These are phyloP conservation scores for Exidia glandulosa DNA, from an alignment of 768 basidiomycete genomes.

Conservation along the genomic window DNA sequence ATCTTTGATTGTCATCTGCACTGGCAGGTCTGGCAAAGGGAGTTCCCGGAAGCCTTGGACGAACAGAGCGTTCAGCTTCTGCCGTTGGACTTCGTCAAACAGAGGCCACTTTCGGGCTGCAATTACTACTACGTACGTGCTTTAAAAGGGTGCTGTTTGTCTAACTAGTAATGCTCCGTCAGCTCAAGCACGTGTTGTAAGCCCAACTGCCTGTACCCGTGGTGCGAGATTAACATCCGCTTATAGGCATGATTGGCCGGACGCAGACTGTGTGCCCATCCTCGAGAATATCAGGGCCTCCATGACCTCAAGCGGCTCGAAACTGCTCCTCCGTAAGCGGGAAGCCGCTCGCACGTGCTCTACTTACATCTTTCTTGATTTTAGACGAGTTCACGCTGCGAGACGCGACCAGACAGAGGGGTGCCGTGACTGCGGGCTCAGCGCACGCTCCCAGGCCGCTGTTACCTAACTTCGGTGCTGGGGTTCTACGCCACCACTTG, in stretches of 20 bases:
- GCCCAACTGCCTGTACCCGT: constrained; percentile 2
- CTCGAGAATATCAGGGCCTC: constrained; percentile 24
- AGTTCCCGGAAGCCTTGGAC: constrained; percentile 24
- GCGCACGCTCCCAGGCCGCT: too few species aligned
- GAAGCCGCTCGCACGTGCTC: too few species aligned
- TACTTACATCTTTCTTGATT: too few species aligned
- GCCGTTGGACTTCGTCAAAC: constrained; percentile 28
- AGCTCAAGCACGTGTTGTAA: constrained; percentile 29
- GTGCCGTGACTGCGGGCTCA: too few species aligned
- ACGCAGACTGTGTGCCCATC: constrained; percentile 25
- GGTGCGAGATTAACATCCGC: not conserved
- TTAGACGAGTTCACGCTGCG: too few species aligned
- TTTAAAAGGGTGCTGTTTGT: not conserved
- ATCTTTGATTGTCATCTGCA: too few species aligned
- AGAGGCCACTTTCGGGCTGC: constrained; percentile 24
- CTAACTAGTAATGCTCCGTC: not conserved
- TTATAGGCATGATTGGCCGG: constrained; percentile 33
- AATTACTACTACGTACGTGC: constrained; percentile 31
- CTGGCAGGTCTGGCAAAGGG: constrained; percentile 22
- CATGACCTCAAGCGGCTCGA: constrained; percentile 24
- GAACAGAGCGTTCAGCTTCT: constrained; percentile 26
- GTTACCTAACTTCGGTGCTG: too few species aligned
- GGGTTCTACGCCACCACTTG: too few species aligned
- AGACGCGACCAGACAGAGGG: too few species aligned
- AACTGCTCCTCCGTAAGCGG: constrained; percentile 29